Percentiles rank a stretch among this genome's conserved stretches.
phyloP scores from a whole-genome alignment of 108 stramenopile species.

The Nitzschia sp. region DNA sequence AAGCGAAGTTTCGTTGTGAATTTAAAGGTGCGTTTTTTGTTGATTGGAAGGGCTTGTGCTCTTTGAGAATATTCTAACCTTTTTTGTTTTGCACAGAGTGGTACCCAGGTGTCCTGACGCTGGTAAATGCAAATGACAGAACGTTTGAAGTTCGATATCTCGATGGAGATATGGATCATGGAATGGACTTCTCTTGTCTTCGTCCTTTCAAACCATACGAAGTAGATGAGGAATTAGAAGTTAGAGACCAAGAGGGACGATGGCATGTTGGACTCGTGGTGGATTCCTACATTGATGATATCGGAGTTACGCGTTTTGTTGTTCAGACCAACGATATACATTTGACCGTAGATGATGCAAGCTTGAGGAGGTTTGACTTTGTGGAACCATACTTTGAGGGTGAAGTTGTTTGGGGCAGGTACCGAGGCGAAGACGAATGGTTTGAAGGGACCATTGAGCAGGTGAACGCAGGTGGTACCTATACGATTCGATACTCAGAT shows the following conservation, averaged over 20 bases:
- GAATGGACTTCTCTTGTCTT: conserved; percentile 21
- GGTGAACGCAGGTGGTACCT: conserved; percentile 46
- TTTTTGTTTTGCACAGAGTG: conserved; percentile 24
- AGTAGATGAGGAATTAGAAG: conserved; percentile 24
- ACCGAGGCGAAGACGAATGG: conserved; percentile 27
- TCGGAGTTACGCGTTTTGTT: background rate
- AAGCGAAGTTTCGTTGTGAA: conserved; percentile 37
- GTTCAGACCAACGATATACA: background rate
- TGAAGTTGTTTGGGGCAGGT: conserved; percentile 18
- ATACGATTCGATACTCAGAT: conserved; percentile 36
- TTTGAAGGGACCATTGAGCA: conserved; percentile 40
- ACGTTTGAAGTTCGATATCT: conserved; percentile 38
- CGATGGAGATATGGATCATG: conserved; percentile 44
- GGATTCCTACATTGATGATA: background rate
- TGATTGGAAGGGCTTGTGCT: background rate
- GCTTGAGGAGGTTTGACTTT: background rate
- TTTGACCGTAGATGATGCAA: background rate
- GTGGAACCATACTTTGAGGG: conserved; percentile 1
- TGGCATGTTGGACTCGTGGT: background rate
- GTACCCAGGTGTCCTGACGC: conserved; percentile 19
- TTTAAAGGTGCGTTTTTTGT: conserved; percentile 37
- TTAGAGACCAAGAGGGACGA: background rate
- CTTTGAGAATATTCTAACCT: background rate
- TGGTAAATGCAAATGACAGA: conserved; percentile 23
- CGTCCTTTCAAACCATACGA: conserved; percentile 28